Percentiles rank a stretch among this genome's conserved stretches.
Conservation (phyloP, 129 eudicot genomes). For the Tagetes erecta region DNA sequence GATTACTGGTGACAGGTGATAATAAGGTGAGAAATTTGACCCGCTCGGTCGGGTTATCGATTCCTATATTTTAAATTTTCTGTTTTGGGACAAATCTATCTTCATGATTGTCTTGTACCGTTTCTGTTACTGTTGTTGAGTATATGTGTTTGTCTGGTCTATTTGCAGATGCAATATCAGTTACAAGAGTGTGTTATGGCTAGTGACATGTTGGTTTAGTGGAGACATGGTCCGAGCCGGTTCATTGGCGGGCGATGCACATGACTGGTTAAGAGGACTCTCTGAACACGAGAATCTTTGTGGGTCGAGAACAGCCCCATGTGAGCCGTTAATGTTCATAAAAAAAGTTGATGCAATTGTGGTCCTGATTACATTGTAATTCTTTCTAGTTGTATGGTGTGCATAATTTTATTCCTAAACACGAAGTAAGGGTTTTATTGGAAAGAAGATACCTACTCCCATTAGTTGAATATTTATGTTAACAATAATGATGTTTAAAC, state of each 20-base stretch:
- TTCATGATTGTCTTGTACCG: no score
- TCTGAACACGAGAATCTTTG: conserved; percentile 85
- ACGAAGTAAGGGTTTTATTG: no score
- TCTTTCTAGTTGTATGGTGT: no score
- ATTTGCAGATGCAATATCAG: conserved; percentile 72
- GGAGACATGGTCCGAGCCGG: conserved; percentile 98
- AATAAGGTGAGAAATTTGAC: neutral
- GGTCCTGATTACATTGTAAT: no score
- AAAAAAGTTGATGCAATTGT: no score
- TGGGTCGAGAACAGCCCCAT: conserved; percentile 94
- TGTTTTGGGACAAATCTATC: no score
- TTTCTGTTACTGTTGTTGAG: neutral
- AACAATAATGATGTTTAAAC: no score
- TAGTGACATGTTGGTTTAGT: conserved; percentile 83
- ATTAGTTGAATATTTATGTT: no score
- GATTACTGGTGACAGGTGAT: conserved; percentile 94
- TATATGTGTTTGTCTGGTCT: neutral
- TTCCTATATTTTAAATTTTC: no score
- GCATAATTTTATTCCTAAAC: no score
- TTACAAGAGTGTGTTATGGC: conserved; percentile 69
- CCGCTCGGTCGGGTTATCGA: neutral
- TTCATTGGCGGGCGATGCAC: conserved; percentile 59
- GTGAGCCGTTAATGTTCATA: conserved; percentile 50
- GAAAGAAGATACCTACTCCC: no score
- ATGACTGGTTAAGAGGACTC: conserved; percentile 81